phyloP scores from a whole-genome alignment of 352 stramenopile species.

The Phytopythium ostracodes region DNA sequence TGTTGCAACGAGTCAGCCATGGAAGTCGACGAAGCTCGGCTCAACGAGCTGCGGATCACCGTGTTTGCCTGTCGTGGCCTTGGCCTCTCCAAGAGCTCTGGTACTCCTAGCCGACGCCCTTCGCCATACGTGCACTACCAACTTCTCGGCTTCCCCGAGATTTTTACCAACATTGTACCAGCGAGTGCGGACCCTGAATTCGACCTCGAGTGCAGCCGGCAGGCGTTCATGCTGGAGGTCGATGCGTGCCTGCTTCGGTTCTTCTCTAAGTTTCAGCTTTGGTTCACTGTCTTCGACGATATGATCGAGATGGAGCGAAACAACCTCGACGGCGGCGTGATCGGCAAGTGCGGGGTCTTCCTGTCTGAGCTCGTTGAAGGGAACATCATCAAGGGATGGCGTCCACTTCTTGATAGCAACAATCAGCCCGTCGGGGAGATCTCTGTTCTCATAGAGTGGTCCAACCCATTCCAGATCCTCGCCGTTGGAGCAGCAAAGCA shows the following conservation, averaged over 20 bases:
- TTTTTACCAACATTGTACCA: conserved; percentile 85
- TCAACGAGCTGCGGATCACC: conserved; percentile 70
- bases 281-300: conserved; percentile 87
- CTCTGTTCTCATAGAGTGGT: conserved; percentile 72
- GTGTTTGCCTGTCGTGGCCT: conserved; percentile 64
- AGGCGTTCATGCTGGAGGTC: conserved; percentile 66
- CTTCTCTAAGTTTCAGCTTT: conserved; percentile 75
- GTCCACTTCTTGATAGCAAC: conserved; percentile 53
- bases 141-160: conserved; percentile 83
- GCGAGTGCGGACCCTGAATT: conserved; percentile 66
- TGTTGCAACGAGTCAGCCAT: conserved; percentile 12
- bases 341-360: conserved; percentile 70
- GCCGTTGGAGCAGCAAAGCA: conserved; percentile 36
- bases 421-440: conserved; percentile 61
- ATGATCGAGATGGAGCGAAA: conserved; percentile 33
- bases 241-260: conserved; percentile 77
- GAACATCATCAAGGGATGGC: conserved; percentile 68
- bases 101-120: conserved; percentile 7
- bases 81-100: conserved; percentile 18
- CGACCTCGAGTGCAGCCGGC: conserved; percentile 54
- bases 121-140: conserved; percentile 90
- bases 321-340: conserved; percentile 44
- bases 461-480: conserved; percentile 66
- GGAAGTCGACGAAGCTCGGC: conserved; percentile 11
- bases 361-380: conserved; percentile 68